Conservation (phyloP, 495 filamentous ascomycete genomes). For the Daldinia grandis region DNA sequence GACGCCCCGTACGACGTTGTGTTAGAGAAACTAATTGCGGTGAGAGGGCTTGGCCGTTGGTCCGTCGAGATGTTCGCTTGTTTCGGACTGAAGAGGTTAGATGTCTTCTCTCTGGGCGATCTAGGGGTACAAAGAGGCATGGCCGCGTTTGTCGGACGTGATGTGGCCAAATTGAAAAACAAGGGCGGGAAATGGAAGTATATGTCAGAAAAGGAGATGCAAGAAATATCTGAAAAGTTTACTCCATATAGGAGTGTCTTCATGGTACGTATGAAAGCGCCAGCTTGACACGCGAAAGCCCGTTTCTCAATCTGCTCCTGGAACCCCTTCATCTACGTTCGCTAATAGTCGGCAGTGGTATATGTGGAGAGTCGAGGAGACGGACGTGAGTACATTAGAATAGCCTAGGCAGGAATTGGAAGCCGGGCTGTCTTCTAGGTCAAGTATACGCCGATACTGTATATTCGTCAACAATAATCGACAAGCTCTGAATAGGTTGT, state of each 20-base stretch:
- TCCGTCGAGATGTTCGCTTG: slow-evolving; percentile 97
- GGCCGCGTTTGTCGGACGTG: slow-evolving; percentile 83
- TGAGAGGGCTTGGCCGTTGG: slow-evolving; percentile 88
- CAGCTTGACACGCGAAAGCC: neutral
- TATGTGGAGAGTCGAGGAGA: slow-evolving; percentile 84
- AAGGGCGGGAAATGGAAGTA: slow-evolving; percentile 97
- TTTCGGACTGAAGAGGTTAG: slow-evolving; percentile 89
- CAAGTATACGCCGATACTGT: neutral
- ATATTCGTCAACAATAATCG: neutral
- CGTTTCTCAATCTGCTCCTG: neutral
- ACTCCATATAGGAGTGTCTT: slow-evolving; percentile 78
- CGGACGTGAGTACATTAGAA: slow-evolving; percentile 73
- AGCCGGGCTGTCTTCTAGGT: neutral
- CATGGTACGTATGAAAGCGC: slow-evolving; percentile 31
- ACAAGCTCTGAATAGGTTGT: neutral
- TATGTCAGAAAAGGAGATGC: slow-evolving; percentile 93
- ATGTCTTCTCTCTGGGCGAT: slow-evolving; percentile 93
- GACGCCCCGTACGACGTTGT: slow-evolving; percentile 86
- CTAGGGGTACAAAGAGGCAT: slow-evolving; percentile 94
- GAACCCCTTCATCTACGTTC: neutral
- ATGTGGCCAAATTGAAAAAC: slow-evolving; percentile 83
- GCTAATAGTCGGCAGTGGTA: slow-evolving; percentile 29
- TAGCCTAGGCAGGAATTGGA: slow-evolving; percentile 11
- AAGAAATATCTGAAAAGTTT: slow-evolving; percentile 80
- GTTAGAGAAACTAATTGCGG: slow-evolving; percentile 79